Conservation (phyloP, 1,139 yeast genomes). For the Blastobotrys elegans region DNA sequence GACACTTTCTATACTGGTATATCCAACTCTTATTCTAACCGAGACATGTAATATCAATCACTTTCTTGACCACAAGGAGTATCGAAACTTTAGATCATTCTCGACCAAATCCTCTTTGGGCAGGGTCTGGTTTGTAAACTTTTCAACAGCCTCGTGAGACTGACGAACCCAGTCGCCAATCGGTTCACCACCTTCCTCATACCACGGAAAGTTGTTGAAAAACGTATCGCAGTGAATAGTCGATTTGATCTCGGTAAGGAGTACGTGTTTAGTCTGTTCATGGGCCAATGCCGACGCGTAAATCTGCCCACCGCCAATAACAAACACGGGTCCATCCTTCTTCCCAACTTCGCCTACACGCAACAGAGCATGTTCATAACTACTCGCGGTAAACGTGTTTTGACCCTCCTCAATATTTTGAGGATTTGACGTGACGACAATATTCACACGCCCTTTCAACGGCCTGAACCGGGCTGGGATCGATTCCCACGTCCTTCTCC, state of each 20-base stretch:
- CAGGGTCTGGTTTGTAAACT: constrained; percentile 39
- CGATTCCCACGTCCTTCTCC: constrained; percentile 93
- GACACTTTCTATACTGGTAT: too few relatives aligned
- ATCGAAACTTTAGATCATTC: constrained; percentile 45
- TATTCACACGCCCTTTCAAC: constrained; percentile 66
- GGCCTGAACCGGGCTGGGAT: constrained; percentile 85
- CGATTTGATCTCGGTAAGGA: constrained; percentile 63
- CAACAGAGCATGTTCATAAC: constrained; percentile 45
- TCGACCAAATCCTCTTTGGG: constrained; percentile 44
- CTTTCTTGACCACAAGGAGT: constrained; percentile 45
- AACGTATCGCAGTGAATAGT: constrained; percentile 54
- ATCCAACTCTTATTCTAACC: too few relatives aligned
- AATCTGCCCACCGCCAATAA: constrained; percentile 92
- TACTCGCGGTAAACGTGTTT: constrained; percentile 42
- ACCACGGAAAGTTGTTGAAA: constrained; percentile 40
- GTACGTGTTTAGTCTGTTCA: constrained; percentile 48
- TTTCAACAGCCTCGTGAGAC: constrained; percentile 35
- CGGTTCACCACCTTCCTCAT: constrained; percentile 14
- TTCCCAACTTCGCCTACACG: constrained; percentile 12
- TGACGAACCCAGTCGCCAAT: constrained; percentile 34
- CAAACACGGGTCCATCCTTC: constrained; percentile 41
- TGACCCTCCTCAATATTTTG: constrained; percentile 20
- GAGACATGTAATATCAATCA: too few relatives aligned
- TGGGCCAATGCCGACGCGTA: constrained; percentile 54
- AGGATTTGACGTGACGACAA: constrained; percentile 57